Percentiles rank a stretch among this genome's conserved stretches.
Evolutionary conservation across 371 early-diverging fungal species (phyloP).

Genomic region (Syncephalastrum monosporum): DNA sequence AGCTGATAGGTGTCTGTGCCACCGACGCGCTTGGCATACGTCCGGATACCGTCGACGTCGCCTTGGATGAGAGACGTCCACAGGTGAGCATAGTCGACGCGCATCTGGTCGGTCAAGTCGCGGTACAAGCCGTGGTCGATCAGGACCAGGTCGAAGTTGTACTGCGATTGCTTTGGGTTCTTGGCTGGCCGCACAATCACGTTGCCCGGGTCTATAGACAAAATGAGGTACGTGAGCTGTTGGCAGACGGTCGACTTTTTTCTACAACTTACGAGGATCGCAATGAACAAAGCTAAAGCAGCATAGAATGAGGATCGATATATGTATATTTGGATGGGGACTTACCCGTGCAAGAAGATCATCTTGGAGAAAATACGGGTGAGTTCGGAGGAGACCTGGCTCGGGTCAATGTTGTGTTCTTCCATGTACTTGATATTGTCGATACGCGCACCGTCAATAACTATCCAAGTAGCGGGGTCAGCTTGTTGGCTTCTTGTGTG

Average conservation of each 20-base stretch:
- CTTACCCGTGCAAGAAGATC: conserved; percentile 85
- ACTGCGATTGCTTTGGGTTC: conserved; percentile 41
- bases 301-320: background rate
- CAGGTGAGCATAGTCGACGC: conserved; percentile 83
- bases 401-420: conserved; percentile 67
- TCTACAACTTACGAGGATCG: conserved; percentile 58
- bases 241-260: no score
- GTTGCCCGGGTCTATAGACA: conserved; percentile 63
- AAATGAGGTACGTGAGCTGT: background rate
- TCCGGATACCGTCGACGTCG: conserved; percentile 65
- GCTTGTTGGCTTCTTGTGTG: no score
- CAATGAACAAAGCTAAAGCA: conserved; percentile 69
- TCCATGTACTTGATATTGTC: conserved; percentile 76
- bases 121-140: conserved; percentile 95
- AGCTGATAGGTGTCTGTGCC: conserved; percentile 71
- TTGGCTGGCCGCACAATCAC: conserved; percentile 67
- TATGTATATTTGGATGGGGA: background rate
- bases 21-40: conserved; percentile 58
- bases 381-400: conserved; percentile 73
- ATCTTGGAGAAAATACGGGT: conserved; percentile 83
- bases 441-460: conserved; percentile 72
- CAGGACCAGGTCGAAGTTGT: conserved; percentile 86
- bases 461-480: conserved; percentile 14
- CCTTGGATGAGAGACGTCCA: conserved; percentile 85
- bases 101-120: conserved; percentile 68